Conservation (phyloP, 495 filamentous ascomycete species). For the Lasiosphaeria miniovina region DNA sequence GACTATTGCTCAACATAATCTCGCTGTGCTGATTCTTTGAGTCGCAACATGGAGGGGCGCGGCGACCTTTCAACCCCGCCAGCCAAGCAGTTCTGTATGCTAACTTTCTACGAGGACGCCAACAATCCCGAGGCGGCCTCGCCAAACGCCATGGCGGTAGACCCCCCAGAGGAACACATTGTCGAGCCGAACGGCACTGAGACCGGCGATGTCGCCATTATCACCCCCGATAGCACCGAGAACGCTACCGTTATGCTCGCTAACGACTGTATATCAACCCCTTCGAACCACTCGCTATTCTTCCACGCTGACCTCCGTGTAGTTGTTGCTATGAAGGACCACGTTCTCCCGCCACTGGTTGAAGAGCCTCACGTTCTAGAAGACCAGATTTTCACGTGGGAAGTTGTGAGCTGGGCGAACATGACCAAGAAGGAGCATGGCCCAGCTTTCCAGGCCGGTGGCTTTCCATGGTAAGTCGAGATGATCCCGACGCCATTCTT, state of each 20-base stretch:
- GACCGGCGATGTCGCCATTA: slow-evolving; percentile 79
- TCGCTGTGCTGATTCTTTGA: not conserved
- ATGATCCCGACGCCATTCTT: not conserved
- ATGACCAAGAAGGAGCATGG: slow-evolving; percentile 77
- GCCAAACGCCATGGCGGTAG: slow-evolving; percentile 66
- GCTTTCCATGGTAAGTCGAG: slow-evolving; percentile 72
- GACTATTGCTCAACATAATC: no score
- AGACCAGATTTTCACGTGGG: slow-evolving; percentile 77
- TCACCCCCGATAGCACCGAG: slow-evolving; percentile 58
- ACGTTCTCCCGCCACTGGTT: slow-evolving; percentile 58
- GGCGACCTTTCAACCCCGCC: slow-evolving; percentile 20
- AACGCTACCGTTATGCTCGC: slow-evolving; percentile 47
- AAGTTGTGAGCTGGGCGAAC: slow-evolving; percentile 74
- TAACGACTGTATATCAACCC: slow-evolving; percentile 63
- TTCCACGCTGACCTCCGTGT: slow-evolving; percentile 27
- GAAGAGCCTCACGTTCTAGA: slow-evolving; percentile 72
- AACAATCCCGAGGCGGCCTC: slow-evolving; percentile 35
- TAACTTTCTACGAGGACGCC: slow-evolving; percentile 31
- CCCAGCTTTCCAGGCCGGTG: slow-evolving; percentile 81
- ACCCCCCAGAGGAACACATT: slow-evolving; percentile 66
- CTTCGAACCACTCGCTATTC: not conserved
- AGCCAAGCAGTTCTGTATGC: slow-evolving; percentile 25
- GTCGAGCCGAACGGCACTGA: slow-evolving; percentile 61
- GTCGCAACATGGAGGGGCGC: slow-evolving; percentile 11
- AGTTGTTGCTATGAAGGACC: slow-evolving; percentile 83